Conservation (phyloP, 2,329 filamentous ascomycete genomes). For the Epichloe gansuensis region DNA sequence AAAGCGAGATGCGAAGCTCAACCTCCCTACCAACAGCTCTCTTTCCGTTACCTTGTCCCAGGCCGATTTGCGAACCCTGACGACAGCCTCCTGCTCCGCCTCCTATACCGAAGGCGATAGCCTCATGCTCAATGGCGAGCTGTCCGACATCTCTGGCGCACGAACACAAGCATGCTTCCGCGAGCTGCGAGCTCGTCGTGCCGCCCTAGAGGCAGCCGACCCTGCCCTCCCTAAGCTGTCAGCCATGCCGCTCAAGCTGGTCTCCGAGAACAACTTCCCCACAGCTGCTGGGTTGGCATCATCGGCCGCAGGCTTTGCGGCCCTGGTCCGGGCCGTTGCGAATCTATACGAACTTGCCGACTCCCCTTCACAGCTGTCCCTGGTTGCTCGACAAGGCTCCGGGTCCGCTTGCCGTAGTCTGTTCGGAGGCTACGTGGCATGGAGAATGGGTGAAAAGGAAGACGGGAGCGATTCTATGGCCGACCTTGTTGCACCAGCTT, state of each 20-base stretch:
- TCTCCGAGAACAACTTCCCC: conserved; percentile 98
- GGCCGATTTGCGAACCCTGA: conserved; percentile 84
- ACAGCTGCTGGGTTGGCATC: conserved; percentile 82
- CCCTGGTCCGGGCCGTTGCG: conserved; percentile 72
- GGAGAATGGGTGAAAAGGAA: conserved; percentile 62
- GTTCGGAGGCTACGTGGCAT: conserved; percentile 92
- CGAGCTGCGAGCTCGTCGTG: conserved; percentile 66
- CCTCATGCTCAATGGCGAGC: conserved; percentile 71
- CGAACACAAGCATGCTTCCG: conserved; percentile 91
- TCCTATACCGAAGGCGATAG: conserved; percentile 53
- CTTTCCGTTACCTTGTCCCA: conserved; percentile 94
- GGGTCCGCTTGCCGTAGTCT: conserved; percentile 88
- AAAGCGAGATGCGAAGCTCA: conserved; percentile 85
- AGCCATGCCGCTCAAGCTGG: conserved; percentile 63
- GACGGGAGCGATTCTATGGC: conserved; percentile 84
- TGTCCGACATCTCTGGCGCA: conserved; percentile 74
- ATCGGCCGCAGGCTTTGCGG: conserved; percentile 57
- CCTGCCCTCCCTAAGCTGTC: conserved; percentile 72
- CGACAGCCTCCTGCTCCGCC: conserved; percentile 80
- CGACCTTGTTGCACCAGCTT: conserved; percentile 73
- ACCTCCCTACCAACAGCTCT: conserved; percentile 95
- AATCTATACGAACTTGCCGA: conserved; percentile 80
- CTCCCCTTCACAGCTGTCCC: conserved; percentile 68
- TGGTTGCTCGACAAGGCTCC: conserved; percentile 85
- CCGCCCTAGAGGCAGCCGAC: conserved; percentile 59